These are phyloP conservation scores for Colletotrichum brevisporum DNA, from an alignment of 2,329 filamentous ascomycete genomes.

Conservation along the genomic window DNA sequence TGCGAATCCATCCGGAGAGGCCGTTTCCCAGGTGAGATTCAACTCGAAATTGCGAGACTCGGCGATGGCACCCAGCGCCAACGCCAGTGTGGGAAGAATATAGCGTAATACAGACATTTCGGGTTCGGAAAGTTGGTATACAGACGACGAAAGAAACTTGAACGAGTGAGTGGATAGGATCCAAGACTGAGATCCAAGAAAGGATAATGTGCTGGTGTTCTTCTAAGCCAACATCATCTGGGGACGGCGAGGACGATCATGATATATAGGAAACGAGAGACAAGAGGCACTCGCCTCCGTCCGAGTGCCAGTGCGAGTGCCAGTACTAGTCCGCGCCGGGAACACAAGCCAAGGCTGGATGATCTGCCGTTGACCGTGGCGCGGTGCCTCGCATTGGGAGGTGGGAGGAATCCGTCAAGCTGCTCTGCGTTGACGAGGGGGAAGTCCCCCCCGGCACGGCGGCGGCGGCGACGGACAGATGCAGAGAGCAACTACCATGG, in stretches of 20 bases:
- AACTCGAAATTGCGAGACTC: conserved; percentile 43
- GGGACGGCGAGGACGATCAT: conserved; percentile 34
- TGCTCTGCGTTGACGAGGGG: conserved; percentile 11
- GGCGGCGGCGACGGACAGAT: conserved; percentile 21
- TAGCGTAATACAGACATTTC: conserved; percentile 38
- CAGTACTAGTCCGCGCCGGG: conserved; percentile 15
- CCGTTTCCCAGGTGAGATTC: conserved; percentile 53
- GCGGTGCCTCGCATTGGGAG: conserved; percentile 27
- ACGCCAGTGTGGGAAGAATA: conserved; percentile 38
- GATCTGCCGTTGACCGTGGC: conserved; percentile 36
- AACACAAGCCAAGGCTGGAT: conserved; percentile 29
- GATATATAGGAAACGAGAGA: conserved; percentile 39
- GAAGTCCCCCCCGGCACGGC: not conserved
- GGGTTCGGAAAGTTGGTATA: conserved; percentile 1
- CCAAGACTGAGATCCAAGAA: conserved; percentile 30
- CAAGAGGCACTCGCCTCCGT: conserved; percentile 23
- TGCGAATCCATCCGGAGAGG: conserved; percentile 60
- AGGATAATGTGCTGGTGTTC: conserved; percentile 35
- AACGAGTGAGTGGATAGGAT: conserved; percentile 40
- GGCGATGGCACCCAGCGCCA: conserved; percentile 38
- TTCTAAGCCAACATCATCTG: not conserved
- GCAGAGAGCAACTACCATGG: not conserved
- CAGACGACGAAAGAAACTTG: conserved; percentile 30
- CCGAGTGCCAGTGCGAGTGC: too few relatives aligned
- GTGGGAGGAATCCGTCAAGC: conserved; percentile 31